Base-by-base conservation (phyloP, 768 basidiomycete genomes). In the Tricholoma bakamatsutake region DNA sequence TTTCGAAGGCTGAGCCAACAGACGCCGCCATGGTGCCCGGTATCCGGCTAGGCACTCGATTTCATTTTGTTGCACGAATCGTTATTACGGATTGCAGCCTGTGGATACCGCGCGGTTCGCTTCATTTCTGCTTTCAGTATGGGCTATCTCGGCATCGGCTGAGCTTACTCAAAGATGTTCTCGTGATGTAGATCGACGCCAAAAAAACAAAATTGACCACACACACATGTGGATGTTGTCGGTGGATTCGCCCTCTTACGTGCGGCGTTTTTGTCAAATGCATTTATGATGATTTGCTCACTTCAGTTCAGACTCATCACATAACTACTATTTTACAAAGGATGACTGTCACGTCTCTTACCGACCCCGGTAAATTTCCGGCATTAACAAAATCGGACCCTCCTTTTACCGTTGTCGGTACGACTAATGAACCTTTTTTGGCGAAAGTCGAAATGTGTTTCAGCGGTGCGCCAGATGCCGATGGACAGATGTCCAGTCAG, bases 161-260 rank as follows among this genome's bases (percentile, higher is more conserved):
- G 24, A 51, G 39, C 45, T 28, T 21, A 27, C 34, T 57, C 42
- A 13, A 31, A 42, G 53, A 5, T 43, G 47, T 24, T 47, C 50
- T 55, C 18, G 21, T 18, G 49, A 53, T 40, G 7, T 57, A 76
- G 74, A 69, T 4, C 61, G 69, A 50, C 73, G 72, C 34, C 48
- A 54, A 24, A 59, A 55, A 47, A 57, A 53, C n/a, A 54, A 64
- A 35, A 37, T 58, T 52, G 58, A 58, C 2, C 71, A 73, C 55
- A 75, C 76, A 1, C 76, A 80, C 62, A 78, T 76, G 64, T 82
- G 81, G 81, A 81, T 80, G 79, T 69, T 82, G 37, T 77, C 75
- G 0, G 70, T 80, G 11, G 77, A 80, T 55, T 71, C 79, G 5
- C 78, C 81, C 24, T 77, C 80, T 40, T 82, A 81, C 59, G 80